A percentile compares a stretch with the other conserved stretches of the same genome.
Conservation (phyloP, 257 asterid species). For the Mentha longifolia region DNA sequence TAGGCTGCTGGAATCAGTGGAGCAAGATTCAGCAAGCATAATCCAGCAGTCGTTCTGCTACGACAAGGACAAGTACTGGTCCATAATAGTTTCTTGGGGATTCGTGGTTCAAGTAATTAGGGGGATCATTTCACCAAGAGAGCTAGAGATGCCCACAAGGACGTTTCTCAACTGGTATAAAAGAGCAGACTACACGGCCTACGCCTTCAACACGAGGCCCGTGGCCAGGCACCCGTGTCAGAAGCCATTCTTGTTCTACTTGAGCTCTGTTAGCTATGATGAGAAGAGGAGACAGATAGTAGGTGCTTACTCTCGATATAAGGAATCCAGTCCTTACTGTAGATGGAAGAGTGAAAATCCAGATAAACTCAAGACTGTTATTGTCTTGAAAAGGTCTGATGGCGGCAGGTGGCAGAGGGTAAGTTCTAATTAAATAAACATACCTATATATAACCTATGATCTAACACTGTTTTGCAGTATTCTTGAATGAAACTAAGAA, state of each 20-base stretch:
- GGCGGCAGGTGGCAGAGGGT: conserved; percentile 71
- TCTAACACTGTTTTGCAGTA: neutral
- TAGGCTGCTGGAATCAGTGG: conserved; percentile 53
- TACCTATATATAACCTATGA: neutral
- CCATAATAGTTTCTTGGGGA: conserved; percentile 86
- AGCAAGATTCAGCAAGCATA: conserved; percentile 72
- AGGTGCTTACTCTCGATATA: conserved; percentile 60
- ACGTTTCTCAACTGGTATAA: conserved; percentile 81
- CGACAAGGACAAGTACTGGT: conserved; percentile 64
- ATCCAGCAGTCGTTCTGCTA: conserved; percentile 85
- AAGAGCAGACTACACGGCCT: conserved; percentile 80
- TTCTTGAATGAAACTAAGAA: neutral
- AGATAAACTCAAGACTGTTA: conserved; percentile 47
- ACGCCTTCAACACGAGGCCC: conserved; percentile 90
- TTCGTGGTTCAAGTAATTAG: conserved; percentile 71
- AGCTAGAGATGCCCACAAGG: conserved; percentile 79
- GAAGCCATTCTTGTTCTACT: conserved; percentile 72
- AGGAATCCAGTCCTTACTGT: conserved; percentile 61
- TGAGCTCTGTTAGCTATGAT: conserved; percentile 59
- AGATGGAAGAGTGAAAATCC: conserved; percentile 70
- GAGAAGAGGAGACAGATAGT: conserved; percentile 54
- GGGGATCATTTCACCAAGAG: conserved; percentile 76
- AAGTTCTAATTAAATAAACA: neutral
- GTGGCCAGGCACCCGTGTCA: conserved; percentile 85
- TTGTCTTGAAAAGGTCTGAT: conserved; percentile 71